Base-by-base conservation (phyloP, 257 asterid genomes). In the Paulownia fortunei region DNA sequence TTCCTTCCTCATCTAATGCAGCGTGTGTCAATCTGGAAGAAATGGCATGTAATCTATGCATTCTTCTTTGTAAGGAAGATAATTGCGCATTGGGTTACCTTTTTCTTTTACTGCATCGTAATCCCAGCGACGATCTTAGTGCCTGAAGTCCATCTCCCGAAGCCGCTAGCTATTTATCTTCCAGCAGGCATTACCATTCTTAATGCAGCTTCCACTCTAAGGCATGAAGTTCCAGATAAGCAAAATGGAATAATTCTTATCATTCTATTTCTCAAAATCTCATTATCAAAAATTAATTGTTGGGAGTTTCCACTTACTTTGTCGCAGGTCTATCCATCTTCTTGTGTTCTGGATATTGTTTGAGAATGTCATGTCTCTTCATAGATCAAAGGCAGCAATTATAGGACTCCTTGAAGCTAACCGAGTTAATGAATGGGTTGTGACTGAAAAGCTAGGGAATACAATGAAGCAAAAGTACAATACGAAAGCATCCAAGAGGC, bases 31-130 rank as follows among this genome's bases (percentile, higher is more conserved):
- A 39, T 85, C 51, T 89, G 90, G 90, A 91, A 92, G 88, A 92
- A 88, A 74, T 82, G 90, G 81, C 92, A 92, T 67, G 90, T 91
- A 68, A 84, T 92, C 63, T 88, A 92, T 24, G 89, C 84, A 66
- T 92, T 92, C 87, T 94, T 94, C 93, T 94, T 86, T 66, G 99
- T 94, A 79, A 88, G 99, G 83, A 94, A 94, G 89, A 91, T 92
- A 77, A 84, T 94, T 32, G 99, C 99, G 54, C 99, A 92, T 62
- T 85, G 93, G 95, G 95, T 92, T 65, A 94, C 98, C 76, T 94
- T 92, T 83, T 89, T 92, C 95, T 87, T 94, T 77, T 94, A 92
- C 87, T 94, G 98, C 82, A 60, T 92, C 3, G 91, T 94, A 23
- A 87, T 94, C 81, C 99, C 96, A 7, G 92, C 97, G 15, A 89